phyloP scores from a whole-genome alignment of 2,329 filamentous ascomycete genomes.

The Colletotrichum sp. region DNA sequence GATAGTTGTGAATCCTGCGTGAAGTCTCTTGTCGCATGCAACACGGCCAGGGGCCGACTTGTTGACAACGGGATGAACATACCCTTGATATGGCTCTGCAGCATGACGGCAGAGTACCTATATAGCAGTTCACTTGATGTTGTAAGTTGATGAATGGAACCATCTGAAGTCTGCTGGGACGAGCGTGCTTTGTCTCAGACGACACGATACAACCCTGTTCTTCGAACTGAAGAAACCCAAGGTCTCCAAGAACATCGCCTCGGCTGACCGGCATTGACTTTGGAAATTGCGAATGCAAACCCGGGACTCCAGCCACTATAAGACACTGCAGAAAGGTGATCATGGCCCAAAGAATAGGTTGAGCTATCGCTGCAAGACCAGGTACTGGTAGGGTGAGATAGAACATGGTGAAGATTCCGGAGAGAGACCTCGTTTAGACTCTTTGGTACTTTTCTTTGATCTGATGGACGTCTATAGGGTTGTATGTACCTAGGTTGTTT shows the following conservation, averaged over 20 bases:
- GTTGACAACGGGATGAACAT: background rate
- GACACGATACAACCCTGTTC: background rate
- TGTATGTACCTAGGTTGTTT: background rate
- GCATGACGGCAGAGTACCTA: background rate
- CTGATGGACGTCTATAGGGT: background rate
- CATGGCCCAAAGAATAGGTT: background rate
- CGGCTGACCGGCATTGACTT: background rate
- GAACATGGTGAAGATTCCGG: background rate
- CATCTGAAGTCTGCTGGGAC: background rate
- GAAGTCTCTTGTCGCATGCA: background rate
- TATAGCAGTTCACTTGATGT: background rate
- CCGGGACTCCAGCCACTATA: background rate
- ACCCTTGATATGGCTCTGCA: background rate
- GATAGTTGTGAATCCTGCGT: background rate
- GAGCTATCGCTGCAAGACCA: background rate
- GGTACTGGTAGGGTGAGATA: background rate
- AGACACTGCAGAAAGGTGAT: background rate
- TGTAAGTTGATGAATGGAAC: background rate
- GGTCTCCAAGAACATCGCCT: background rate
- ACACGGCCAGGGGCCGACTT: background rate
- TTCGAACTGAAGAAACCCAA: background rate
- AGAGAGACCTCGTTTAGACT: background rate
- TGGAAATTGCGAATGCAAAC: background rate
- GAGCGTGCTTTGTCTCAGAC: background rate
- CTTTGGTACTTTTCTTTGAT: background rate